Conservation (phyloP, 768 basidiomycete species). For the Leucocoprinus leucothites region DNA sequence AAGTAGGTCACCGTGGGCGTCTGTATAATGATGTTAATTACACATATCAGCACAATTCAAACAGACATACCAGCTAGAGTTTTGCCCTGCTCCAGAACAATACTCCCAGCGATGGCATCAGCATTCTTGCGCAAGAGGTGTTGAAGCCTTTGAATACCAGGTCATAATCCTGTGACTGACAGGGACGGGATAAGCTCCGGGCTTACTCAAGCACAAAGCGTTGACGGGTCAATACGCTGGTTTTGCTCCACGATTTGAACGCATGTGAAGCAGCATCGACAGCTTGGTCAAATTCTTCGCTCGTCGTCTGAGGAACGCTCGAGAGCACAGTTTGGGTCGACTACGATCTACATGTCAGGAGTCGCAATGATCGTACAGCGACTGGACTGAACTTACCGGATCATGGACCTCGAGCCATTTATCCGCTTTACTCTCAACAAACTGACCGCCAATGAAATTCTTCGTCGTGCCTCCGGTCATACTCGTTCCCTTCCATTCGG, state of each 20-base stretch:
- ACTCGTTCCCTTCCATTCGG: conserved; percentile 84
- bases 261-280: conserved; percentile 82
- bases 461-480: conserved; percentile 85
- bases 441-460: conserved; percentile 91
- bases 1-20: conserved; percentile 93
- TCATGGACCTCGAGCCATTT: conserved; percentile 88
- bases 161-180: neutral
- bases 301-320: conserved; percentile 86
- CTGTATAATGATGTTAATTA: conserved; percentile 31
- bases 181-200: neutral
- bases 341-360: conserved; percentile 32
- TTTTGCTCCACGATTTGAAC: conserved; percentile 84
- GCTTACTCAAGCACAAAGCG: conserved; percentile 85
- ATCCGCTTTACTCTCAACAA: conserved; percentile 72
- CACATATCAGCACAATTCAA: neutral
- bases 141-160: conserved; percentile 62
- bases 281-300: conserved; percentile 77
- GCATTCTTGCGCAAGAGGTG: conserved; percentile 81
- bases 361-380: neutral
- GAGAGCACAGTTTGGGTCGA: conserved; percentile 90
- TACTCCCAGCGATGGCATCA: conserved; percentile 82
- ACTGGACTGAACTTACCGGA: conserved; percentile 49
- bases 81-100: conserved; percentile 95
- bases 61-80: conserved; percentile 60
- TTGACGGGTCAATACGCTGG: conserved; percentile 84